phyloP scores from a whole-genome alignment of 371 early-diverging fungal species.

The Apophysomyces ossiformis region DNA sequence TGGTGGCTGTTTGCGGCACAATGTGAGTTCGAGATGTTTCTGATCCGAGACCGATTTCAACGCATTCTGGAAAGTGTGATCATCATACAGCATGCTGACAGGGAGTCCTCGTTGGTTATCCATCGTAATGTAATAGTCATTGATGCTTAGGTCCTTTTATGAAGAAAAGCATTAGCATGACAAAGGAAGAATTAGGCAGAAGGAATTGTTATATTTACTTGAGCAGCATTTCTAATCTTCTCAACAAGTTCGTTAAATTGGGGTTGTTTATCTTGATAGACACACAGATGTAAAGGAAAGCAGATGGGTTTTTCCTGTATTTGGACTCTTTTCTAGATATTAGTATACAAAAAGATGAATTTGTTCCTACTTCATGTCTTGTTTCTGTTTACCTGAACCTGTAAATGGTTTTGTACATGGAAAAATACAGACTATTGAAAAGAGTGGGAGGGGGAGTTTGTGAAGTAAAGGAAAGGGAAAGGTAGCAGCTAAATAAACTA shows the following conservation, averaged over 20 bases:
- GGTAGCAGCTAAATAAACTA: constrained; percentile 5
- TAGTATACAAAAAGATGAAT: background rate
- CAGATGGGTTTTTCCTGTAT: constrained; percentile 34
- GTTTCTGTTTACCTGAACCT: constrained; percentile 29
- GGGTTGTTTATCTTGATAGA: constrained; percentile 38
- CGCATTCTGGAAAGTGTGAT: constrained; percentile 33
- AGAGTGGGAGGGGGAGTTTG: constrained; percentile 10
- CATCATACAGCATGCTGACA: constrained; percentile 29
- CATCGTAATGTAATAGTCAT: constrained; percentile 34
- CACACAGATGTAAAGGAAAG: constrained; percentile 40
- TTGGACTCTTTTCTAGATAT: constrained; percentile 27
- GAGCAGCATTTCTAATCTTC: constrained; percentile 33
- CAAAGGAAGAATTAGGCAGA: background rate
- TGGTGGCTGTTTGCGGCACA: constrained; percentile 32
- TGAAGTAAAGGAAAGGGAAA: constrained; percentile 9
- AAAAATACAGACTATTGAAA: constrained; percentile 3
- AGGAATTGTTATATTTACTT: constrained; percentile 19
- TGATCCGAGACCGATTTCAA: constrained; percentile 27
- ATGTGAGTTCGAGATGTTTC: constrained; percentile 36
- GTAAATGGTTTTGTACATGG: constrained; percentile 35
- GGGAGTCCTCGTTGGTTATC: constrained; percentile 17
- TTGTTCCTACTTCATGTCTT: background rate
- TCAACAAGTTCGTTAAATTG: constrained; percentile 40
- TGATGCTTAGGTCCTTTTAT: constrained; percentile 30
- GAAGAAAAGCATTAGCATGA: background rate